A percentile compares a stretch with the other conserved stretches of the same genome.
These are phyloP conservation scores for Entomortierella parvispora DNA, from an alignment of 192 early-diverging fungal species.

Conservation along the genomic window DNA sequence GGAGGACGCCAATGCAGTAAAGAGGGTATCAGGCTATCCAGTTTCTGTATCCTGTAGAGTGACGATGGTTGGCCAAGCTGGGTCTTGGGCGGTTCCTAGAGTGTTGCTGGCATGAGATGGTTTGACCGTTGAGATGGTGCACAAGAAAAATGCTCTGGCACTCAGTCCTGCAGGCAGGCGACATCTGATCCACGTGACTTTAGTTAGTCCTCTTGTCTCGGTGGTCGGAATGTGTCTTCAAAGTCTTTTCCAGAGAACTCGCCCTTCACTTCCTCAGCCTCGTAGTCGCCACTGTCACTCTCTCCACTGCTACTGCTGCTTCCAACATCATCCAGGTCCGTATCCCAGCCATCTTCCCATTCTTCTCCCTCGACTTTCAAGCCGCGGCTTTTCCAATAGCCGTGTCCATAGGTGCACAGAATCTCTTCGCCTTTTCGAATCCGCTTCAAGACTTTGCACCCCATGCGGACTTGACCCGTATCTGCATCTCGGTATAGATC, in stretches of 20 bases:
- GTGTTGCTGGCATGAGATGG: too few species aligned
- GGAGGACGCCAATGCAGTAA: too few species aligned
- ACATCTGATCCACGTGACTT: too few species aligned
- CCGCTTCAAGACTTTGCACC: slow-evolving; percentile 44
- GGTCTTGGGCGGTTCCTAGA: too few species aligned
- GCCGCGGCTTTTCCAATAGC: slow-evolving; percentile 43
- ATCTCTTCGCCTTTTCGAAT: slow-evolving; percentile 35
- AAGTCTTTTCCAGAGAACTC: too few species aligned
- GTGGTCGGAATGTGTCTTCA: background rate
- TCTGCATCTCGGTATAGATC: slow-evolving; percentile 31
- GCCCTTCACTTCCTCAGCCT: background rate
- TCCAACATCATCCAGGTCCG: slow-evolving; percentile 30
- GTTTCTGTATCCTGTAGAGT: too few species aligned
- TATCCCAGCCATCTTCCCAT: slow-evolving; percentile 51
- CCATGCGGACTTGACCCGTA: slow-evolving; percentile 44
- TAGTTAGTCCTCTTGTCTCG: too few species aligned
- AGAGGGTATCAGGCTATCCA: too few species aligned
- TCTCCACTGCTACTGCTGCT: background rate
- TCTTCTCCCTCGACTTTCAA: slow-evolving; percentile 14
- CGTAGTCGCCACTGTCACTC: background rate
- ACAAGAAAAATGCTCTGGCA: too few species aligned
- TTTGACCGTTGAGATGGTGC: too few species aligned
- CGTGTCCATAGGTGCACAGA: slow-evolving; percentile 42
- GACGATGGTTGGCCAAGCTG: too few species aligned
- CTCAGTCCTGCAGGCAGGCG: too few species aligned